Percentiles rank a stretch among this genome's conserved stretches.
Evolutionary conservation across 1,139 yeast genomes (phyloP).

Genomic region (Blastobotrys capitulatus): DNA sequence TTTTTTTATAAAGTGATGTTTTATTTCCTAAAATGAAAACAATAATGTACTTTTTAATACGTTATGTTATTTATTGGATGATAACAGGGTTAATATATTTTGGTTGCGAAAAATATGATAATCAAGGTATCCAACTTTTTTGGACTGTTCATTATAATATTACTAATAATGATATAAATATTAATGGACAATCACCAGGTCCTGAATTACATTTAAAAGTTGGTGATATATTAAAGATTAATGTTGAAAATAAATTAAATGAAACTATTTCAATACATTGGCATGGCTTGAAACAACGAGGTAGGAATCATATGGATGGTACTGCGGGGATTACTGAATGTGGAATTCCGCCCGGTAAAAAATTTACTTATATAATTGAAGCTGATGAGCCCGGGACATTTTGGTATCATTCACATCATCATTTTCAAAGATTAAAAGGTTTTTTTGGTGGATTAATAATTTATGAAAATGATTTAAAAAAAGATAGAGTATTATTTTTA

Average conservation of each 20-base stretch:
- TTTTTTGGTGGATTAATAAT: conserved; percentile 71
- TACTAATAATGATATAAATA: conserved; percentile 29
- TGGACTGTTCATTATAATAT: neutral
- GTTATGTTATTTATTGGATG: no score
- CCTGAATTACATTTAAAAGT: conserved; percentile 58
- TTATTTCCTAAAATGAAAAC: neutral
- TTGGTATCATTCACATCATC: conserved; percentile 86
- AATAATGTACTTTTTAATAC: no score
- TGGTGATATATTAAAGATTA: conserved; percentile 50
- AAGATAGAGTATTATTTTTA: conserved; percentile 52
- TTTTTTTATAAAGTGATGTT: no score
- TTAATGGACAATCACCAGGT: conserved; percentile 72
- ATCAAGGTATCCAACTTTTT: no score
- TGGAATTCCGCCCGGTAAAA: conserved; percentile 66
- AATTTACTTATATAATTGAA: conserved; percentile 63
- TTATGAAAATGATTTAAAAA: neutral
- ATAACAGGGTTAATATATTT: no score
- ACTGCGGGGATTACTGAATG: conserved; percentile 78
- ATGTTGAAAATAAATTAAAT: conserved; percentile 2
- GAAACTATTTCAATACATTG: conserved; percentile 47
- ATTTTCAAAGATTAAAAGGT: conserved; percentile 79
- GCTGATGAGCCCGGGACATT: conserved; percentile 74
- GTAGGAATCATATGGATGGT: conserved; percentile 69
- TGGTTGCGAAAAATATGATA: no score
- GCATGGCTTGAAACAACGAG: conserved; percentile 77